Conservation (phyloP, 305 asterid genomes). For the Fraxinus albicans region DNA sequence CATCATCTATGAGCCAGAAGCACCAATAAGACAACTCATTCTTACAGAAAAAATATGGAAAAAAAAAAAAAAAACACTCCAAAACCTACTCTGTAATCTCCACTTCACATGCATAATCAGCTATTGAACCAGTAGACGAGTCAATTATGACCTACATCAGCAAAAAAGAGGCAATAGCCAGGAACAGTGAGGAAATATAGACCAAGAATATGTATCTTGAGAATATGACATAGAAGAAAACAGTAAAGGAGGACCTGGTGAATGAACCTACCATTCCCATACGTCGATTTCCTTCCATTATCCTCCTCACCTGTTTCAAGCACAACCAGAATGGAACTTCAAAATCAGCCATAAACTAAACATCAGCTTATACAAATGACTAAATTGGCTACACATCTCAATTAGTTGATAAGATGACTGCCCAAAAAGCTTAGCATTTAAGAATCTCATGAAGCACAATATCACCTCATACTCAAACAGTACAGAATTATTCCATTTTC, state of each 20-base stretch:
- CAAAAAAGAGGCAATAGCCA: slow-evolving; percentile 23
- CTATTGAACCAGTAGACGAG: slow-evolving; percentile 68
- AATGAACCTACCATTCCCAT: slow-evolving; percentile 82
- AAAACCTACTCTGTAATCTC: slow-evolving; percentile 89
- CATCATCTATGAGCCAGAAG: slow-evolving; percentile 28
- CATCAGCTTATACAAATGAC: background rate
- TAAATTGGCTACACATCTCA: background rate
- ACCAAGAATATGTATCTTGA: background rate
- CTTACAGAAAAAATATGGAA: background rate
- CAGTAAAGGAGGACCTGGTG: background rate
- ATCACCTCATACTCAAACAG: background rate
- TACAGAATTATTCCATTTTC: background rate
- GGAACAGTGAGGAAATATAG: slow-evolving; percentile 18
- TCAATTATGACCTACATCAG: slow-evolving; percentile 66
- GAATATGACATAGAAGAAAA: slow-evolving; percentile 14
- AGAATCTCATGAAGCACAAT: background rate
- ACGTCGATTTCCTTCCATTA: slow-evolving; percentile 96
- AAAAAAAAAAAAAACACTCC: background rate
- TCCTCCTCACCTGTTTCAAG: slow-evolving; percentile 80
- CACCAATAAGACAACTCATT: slow-evolving; percentile 19
- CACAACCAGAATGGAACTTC: slow-evolving; percentile 12
- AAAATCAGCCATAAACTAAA: slow-evolving; percentile 21
- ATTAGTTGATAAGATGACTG: slow-evolving; percentile 14
- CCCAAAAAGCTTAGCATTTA: background rate
- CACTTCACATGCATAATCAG: slow-evolving; percentile 96